These are phyloP conservation scores for Plectosphaerella sp. DNA, from an alignment of 2,329 filamentous ascomycete genomes.

Conservation along the genomic window DNA sequence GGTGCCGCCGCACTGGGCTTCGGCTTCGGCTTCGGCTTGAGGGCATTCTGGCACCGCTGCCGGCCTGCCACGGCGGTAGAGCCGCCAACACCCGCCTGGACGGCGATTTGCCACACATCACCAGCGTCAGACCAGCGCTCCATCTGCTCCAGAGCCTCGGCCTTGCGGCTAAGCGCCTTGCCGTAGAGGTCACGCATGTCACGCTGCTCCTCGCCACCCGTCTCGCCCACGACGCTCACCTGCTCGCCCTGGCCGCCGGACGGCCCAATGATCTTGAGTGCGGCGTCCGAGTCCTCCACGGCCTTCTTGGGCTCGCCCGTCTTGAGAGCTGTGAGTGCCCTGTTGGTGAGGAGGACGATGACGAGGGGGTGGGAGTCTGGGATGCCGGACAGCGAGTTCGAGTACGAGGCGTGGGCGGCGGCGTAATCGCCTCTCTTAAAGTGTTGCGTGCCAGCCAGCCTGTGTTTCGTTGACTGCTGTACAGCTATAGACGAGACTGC, in stretches of 20 bases:
- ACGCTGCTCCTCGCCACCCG: constrained; percentile 59
- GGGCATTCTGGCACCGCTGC: constrained; percentile 82
- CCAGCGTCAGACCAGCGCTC: constrained; percentile 89
- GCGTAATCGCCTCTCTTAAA: constrained; percentile 95
- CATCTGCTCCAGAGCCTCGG: constrained; percentile 91
- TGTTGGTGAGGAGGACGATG: constrained; percentile 88
- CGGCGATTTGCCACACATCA: constrained; percentile 73
- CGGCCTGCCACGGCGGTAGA: constrained; percentile 78
- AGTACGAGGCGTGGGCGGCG: constrained; percentile 78
- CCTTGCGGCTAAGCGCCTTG: constrained; percentile 90
- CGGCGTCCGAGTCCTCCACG: constrained; percentile 77
- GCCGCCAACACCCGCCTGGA: constrained; percentile 83
- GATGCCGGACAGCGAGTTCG: constrained; percentile 68
- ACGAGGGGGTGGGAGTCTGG: constrained; percentile 76
- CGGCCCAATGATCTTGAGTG: constrained; percentile 74
- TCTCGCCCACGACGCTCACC: constrained; percentile 59
- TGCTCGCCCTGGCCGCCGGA: constrained; percentile 74
- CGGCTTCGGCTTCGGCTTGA: constrained; percentile 60
- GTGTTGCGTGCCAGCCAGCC: constrained; percentile 76
- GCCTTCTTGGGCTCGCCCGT: constrained; percentile 88
- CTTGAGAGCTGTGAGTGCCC: constrained; percentile 84
- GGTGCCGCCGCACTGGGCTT: constrained; percentile 19
- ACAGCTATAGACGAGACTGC: constrained; percentile 64
- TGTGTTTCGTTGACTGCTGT: constrained; percentile 71
- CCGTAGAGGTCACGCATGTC: constrained; percentile 92